A percentile compares a stretch with the other conserved stretches of the same genome.
Evolutionary conservation across 257 asterid species (phyloP).

Genomic region (Plantago major): DNA sequence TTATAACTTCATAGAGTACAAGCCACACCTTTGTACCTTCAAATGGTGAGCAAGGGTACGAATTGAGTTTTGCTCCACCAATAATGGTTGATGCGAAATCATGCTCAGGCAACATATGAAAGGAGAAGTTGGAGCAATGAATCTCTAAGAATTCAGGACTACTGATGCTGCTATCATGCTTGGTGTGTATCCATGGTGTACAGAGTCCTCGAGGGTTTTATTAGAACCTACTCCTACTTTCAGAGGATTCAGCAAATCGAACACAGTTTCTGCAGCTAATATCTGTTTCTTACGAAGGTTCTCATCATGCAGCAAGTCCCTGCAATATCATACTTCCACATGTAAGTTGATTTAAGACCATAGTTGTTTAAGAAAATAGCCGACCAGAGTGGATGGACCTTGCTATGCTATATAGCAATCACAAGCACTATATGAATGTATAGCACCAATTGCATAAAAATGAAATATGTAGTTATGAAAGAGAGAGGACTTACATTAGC

Average conservation of each 20-base stretch:
- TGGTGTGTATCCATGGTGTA: slow-evolving; percentile 32
- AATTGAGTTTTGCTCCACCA: too few relatives aligned
- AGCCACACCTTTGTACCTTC: too few relatives aligned
- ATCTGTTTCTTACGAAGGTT: slow-evolving; percentile 57
- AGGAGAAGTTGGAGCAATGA: background rate
- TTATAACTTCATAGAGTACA: too few relatives aligned
- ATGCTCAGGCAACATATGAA: too few relatives aligned
- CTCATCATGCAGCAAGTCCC: slow-evolving; percentile 52
- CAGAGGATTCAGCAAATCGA: slow-evolving; percentile 43
- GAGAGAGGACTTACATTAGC: slow-evolving; percentile 44
- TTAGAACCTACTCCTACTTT: slow-evolving; percentile 15
- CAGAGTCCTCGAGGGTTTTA: slow-evolving; percentile 17
- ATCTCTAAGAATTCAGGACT: slow-evolving; percentile 38
- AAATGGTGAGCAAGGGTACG: too few relatives aligned
- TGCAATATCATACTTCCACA: slow-evolving; percentile 22
- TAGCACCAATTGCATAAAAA: background rate
- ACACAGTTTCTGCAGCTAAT: slow-evolving; percentile 50
- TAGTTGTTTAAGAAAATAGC: background rate
- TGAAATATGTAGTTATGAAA: background rate
- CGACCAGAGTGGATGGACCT: too few relatives aligned
- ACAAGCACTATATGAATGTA: too few relatives aligned
- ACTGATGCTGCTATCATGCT: slow-evolving; percentile 77
- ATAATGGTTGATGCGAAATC: too few relatives aligned
- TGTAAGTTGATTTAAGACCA: background rate
- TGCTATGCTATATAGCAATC: too few relatives aligned